A percentile compares a stretch with the other conserved stretches of the same genome.
These are phyloP conservation scores for Ilyonectria mors-panacis DNA, from an alignment of 2,329 filamentous ascomycete genomes.

Conservation along the genomic window DNA sequence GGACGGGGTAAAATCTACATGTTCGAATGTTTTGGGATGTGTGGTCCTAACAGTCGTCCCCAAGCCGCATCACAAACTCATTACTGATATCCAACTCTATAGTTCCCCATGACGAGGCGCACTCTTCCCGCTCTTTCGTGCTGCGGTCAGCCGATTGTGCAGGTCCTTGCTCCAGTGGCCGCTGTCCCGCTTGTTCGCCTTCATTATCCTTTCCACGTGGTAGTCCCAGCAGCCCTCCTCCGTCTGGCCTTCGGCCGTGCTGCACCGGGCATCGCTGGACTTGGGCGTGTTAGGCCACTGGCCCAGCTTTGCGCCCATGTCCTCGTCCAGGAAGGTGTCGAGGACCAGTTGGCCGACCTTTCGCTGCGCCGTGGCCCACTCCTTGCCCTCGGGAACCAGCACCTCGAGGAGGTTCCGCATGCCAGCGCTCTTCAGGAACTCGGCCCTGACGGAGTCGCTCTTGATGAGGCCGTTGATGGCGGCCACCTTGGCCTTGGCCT, in stretches of 20 bases:
- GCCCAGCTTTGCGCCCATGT: slow-evolving; percentile 71
- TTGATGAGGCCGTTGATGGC: slow-evolving; percentile 72
- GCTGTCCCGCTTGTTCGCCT: slow-evolving; percentile 54
- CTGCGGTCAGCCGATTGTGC: slow-evolving; percentile 52
- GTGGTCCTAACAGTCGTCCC: too few species aligned
- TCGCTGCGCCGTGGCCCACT: slow-evolving; percentile 66
- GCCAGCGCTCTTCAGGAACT: slow-evolving; percentile 70
- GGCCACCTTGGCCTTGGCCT: slow-evolving; percentile 59
- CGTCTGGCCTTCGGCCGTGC: slow-evolving; percentile 47
- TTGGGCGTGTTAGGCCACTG: slow-evolving; percentile 66
- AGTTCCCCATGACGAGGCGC: slow-evolving; percentile 50
- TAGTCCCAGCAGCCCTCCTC: slow-evolving; percentile 73
- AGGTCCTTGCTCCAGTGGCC: slow-evolving; percentile 64
- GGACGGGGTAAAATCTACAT: too few species aligned
- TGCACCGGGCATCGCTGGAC: slow-evolving; percentile 56
- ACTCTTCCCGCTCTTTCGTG: slow-evolving; percentile 49
- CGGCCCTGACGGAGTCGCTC: slow-evolving; percentile 64
- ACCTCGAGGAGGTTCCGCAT: slow-evolving; percentile 70
- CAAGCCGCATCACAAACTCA: background rate
- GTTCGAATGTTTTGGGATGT: background rate
- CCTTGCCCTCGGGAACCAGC: slow-evolving; percentile 62
- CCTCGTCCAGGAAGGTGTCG: slow-evolving; percentile 77
- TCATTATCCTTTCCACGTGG: slow-evolving; percentile 60
- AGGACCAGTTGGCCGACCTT: slow-evolving; percentile 72
- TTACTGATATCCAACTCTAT: slow-evolving; percentile 42